phyloP scores from a whole-genome alignment of 371 early-diverging fungal genomes.

The Syncephalis fuscata region DNA sequence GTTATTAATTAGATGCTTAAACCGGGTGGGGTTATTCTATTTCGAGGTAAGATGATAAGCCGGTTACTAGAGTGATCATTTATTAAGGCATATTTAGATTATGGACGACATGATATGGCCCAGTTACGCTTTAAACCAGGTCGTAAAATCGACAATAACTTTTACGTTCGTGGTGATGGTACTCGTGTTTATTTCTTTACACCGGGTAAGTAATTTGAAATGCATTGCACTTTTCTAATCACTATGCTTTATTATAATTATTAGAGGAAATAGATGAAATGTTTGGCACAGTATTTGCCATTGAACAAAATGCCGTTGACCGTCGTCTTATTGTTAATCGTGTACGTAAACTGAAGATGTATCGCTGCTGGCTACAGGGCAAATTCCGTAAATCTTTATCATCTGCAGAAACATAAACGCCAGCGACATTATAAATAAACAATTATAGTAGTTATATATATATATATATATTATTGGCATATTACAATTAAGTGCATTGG shows the following conservation, averaged over 20 bases:
- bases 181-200: constrained; percentile 32
- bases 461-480: no score
- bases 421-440: no score
- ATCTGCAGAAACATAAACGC: neutral
- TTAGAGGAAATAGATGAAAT: constrained; percentile 28
- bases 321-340: constrained; percentile 92
- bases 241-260: neutral
- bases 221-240: no score
- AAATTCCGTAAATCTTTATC: constrained; percentile 77
- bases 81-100: constrained; percentile 71
- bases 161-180: constrained; percentile 86
- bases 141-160: constrained; percentile 56
- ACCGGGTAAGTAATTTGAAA: constrained; percentile 65
- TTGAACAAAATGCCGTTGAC: constrained; percentile 84
- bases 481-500: no score
- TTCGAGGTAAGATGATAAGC: constrained; percentile 21
- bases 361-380: constrained; percentile 93
- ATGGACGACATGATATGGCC: constrained; percentile 75
- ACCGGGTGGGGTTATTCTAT: constrained; percentile 56
- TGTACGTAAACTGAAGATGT: constrained; percentile 87
- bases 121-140: constrained; percentile 70
- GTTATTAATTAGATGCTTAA: constrained; percentile 27
- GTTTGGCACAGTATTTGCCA: constrained; percentile 32
- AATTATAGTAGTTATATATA: no score
- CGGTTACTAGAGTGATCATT: constrained; percentile 29